Evolutionary conservation across 148 eudicot genomes (phyloP), one percentile per base, ranked within the genome.

Genomic region (Persicaria maculosa): DNA sequence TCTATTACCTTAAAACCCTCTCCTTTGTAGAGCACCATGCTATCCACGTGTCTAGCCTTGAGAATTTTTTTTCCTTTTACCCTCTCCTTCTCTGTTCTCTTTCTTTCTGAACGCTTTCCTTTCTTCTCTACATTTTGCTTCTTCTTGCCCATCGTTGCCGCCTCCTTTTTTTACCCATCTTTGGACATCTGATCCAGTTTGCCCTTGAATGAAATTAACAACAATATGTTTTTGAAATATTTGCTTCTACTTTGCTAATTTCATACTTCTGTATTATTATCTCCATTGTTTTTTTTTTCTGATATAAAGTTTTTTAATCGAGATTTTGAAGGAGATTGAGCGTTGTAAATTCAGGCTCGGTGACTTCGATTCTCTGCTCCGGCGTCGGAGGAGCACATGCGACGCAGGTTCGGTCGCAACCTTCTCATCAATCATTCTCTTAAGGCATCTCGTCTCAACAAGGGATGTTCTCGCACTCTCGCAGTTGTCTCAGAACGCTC

Each of bases 391-490:
- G 68, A 9, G 78, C 19, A 70, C 89, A 87, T 72, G 45, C 79
- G 43, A 73, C 78, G 73, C 88, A 78, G 78, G 45, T 73, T 9
- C 82, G 85, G n/a, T 84, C 93, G 48, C 97, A 93, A 79, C 83
- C 79, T 57, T 87, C 93, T 68, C 95, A 89, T 76, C 97, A 83
- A 74, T 85, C 97, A 72, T 86, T 91, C 46, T 91, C 98, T 5
- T 97, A 93, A 79, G 98, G 97, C 79, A 47, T 85, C 71, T 91
- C 97, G 57, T 93, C 97, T 79, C 97, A 93, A 75, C 93, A 80
- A 9, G 91, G 87, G 75, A 82, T 81, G 80, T 90, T n/a, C n/a
- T n/a, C n/a, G n/a, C n/a, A n/a, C n/a, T 86, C 73, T 89, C 98
- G 50, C 98, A 95, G 83, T 31, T 88, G 54, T 89, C 98, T 58